phyloP scores from a whole-genome alignment of 495 filamentous ascomycete species.

The Rhypophila decipiens region DNA sequence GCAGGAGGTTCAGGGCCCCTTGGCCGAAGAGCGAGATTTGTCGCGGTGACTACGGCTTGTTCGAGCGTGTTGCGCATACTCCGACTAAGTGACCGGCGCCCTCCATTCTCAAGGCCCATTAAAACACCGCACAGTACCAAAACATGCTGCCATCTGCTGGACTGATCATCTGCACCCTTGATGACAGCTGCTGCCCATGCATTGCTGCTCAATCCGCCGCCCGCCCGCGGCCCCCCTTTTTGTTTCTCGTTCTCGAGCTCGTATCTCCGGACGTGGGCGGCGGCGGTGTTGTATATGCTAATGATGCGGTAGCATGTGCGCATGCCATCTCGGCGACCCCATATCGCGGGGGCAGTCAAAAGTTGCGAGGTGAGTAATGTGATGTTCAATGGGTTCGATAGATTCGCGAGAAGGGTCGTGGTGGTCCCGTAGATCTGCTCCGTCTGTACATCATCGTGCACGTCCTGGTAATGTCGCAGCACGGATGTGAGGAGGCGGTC shows the following conservation, averaged over 20 bases:
- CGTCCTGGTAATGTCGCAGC: slow-evolving; percentile 43
- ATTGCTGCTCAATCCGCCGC: slow-evolving; percentile 51
- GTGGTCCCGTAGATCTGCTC: slow-evolving; percentile 69
- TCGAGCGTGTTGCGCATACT: slow-evolving; percentile 67
- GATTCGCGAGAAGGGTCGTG: slow-evolving; percentile 69
- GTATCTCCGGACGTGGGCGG: slow-evolving; percentile 55
- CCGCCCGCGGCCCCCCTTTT: slow-evolving; percentile 31
- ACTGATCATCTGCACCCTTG: slow-evolving; percentile 76
- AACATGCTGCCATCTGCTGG: slow-evolving; percentile 82
- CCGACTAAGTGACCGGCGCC: slow-evolving; percentile 55
- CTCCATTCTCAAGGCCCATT: slow-evolving; percentile 69
- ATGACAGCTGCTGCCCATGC: slow-evolving; percentile 81
- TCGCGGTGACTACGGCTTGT: slow-evolving; percentile 66
- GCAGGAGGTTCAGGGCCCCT: slow-evolving; percentile 38
- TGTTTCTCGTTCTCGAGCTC: slow-evolving; percentile 47
- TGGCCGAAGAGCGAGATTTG: slow-evolving; percentile 60
- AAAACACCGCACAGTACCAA: slow-evolving; percentile 75
- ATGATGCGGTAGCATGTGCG: slow-evolving; percentile 68
- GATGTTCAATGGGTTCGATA: slow-evolving; percentile 86
- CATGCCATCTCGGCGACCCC: slow-evolving; percentile 60
- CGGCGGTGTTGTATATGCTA: slow-evolving; percentile 82
- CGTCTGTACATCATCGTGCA: slow-evolving; percentile 42
- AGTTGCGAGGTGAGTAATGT: slow-evolving; percentile 87
- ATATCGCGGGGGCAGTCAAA: slow-evolving; percentile 78
- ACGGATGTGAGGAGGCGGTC: slow-evolving; percentile 46